phyloP scores from a whole-genome alignment of 768 basidiomycete species.

The Saitozyma sp. region DNA sequence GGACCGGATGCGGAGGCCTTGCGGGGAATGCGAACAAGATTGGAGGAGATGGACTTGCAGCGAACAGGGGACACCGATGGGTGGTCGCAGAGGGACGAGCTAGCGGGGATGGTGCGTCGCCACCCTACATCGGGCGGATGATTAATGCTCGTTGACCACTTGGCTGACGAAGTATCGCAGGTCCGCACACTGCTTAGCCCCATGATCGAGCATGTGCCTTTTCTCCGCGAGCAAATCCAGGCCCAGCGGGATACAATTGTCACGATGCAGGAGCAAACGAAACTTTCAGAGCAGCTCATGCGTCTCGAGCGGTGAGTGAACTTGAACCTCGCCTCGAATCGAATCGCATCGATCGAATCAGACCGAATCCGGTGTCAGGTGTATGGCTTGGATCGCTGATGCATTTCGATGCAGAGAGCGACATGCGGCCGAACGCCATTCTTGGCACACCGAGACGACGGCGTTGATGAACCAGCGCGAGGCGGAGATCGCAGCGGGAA shows the following conservation, averaged over 20 bases:
- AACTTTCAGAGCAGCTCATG: slow-evolving; percentile 26
- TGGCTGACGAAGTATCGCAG: slow-evolving; percentile 9
- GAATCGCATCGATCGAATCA: not conserved
- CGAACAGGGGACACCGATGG: no score
- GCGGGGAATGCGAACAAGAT: slow-evolving; percentile 13
- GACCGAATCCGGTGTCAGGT: not conserved
- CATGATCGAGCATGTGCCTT: slow-evolving; percentile 27
- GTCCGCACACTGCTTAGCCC: slow-evolving; percentile 25
- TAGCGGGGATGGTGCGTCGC: slow-evolving; percentile 21
- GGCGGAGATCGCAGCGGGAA: slow-evolving; percentile 38
- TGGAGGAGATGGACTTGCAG: slow-evolving; percentile 12
- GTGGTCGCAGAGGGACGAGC: slow-evolving; percentile 11
- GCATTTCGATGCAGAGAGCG: slow-evolving; percentile 18
- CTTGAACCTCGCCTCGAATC: not conserved
- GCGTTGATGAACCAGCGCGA: slow-evolving; percentile 31
- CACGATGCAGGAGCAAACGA: slow-evolving; percentile 38
- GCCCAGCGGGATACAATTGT: slow-evolving; percentile 41
- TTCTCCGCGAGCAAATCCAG: slow-evolving; percentile 32
- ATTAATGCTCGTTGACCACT: not conserved
- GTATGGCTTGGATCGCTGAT: not conserved
- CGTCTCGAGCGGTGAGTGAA: slow-evolving; percentile 33
- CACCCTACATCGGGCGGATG: not conserved
- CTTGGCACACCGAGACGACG: slow-evolving; percentile 38
- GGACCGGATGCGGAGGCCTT: slow-evolving; percentile 16
- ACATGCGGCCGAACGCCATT: slow-evolving; percentile 33